These are phyloP conservation scores for Nidularia pulvinata DNA, from an alignment of 768 basidiomycete species.

Conservation along the genomic window DNA sequence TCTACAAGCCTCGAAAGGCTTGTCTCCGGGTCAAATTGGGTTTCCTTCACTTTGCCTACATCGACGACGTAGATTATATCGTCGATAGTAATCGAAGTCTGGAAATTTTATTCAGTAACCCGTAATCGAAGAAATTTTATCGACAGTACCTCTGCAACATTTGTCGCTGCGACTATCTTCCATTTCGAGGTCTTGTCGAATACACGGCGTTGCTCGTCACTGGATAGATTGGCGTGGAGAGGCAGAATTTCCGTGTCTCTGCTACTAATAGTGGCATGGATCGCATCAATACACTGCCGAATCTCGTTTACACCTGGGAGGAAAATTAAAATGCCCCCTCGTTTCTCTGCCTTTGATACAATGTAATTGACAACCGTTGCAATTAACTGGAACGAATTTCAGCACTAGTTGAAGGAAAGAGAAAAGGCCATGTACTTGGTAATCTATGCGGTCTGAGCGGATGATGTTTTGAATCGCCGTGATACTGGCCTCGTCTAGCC, in stretches of 20 bases:
- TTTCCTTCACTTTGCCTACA: conserved; percentile 85
- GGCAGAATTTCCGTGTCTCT: conserved; percentile 61
- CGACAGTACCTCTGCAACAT: conserved; percentile 78
- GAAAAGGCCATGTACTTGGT: conserved; percentile 43
- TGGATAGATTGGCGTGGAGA: conserved; percentile 88
- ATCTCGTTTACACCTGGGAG: conserved; percentile 92
- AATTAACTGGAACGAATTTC: conserved; percentile 47
- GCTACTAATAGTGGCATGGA: conserved; percentile 32
- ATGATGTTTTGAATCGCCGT: conserved; percentile 60
- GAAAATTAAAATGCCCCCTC: conserved; percentile 83
- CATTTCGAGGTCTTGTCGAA: conserved; percentile 65
- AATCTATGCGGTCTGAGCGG: conserved; percentile 69
- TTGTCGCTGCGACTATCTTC: conserved; percentile 90
- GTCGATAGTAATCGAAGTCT: conserved; percentile 93
- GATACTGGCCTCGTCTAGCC: conserved; percentile 50
- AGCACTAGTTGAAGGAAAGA: not conserved
- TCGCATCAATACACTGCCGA: conserved; percentile 67
- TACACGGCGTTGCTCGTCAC: conserved; percentile 78
- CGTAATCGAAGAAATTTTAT: not conserved
- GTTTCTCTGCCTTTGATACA: conserved; percentile 38
- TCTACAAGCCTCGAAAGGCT: conserved; percentile 80
- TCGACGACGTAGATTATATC: conserved; percentile 88
- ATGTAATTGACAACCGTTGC: conserved; percentile 67
- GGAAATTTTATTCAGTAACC: not conserved
- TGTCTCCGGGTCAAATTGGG: conserved; percentile 65